Percentiles rank a stretch among this genome's conserved stretches.
These are phyloP conservation scores for Fusarium vanettenii DNA, from an alignment of 2,329 filamentous ascomycete species.

Conservation along the genomic window DNA sequence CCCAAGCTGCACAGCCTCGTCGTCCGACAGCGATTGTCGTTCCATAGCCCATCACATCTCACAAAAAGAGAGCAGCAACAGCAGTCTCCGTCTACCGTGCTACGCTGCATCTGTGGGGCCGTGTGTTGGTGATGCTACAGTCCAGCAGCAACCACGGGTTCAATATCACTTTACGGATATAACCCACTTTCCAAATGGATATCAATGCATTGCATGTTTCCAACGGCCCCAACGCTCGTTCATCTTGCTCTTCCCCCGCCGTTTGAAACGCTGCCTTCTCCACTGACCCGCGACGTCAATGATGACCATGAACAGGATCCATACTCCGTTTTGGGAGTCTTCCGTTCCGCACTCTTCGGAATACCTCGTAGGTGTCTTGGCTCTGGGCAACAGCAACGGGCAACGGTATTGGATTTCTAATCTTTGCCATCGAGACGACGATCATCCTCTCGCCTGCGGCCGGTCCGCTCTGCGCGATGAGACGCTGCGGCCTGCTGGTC, in stretches of 20 bases:
- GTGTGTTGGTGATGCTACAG: conserved; percentile 24
- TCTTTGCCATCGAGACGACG: conserved; percentile 7
- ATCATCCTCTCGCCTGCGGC: not conserved
- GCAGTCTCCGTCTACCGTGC: not conserved
- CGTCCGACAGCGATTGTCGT: not conserved
- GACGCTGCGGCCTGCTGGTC: conserved; percentile 12
- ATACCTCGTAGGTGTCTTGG: not conserved
- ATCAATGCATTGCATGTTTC: conserved; percentile 10
- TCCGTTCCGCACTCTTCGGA: not conserved
- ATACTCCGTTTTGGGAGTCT: not conserved
- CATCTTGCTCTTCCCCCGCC: conserved; percentile 16
- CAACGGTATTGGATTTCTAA: conserved; percentile 17
- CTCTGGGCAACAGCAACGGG: not conserved
- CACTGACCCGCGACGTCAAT: conserved; percentile 18
- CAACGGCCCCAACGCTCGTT: not conserved
- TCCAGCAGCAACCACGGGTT: not conserved
- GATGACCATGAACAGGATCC: conserved; percentile 6
- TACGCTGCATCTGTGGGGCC: conserved; percentile 10
- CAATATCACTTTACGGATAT: conserved; percentile 16
- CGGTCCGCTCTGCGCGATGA: conserved; percentile 5
- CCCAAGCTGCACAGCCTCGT: not conserved
- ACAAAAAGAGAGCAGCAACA: not conserved
- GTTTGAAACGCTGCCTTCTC: conserved; percentile 36
- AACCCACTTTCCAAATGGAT: not conserved
- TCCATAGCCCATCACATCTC: conserved; percentile 8